These are phyloP conservation scores for Lasiodiplodia citricola DNA, from an alignment of 2,329 filamentous ascomycete species.

Conservation along the genomic window DNA sequence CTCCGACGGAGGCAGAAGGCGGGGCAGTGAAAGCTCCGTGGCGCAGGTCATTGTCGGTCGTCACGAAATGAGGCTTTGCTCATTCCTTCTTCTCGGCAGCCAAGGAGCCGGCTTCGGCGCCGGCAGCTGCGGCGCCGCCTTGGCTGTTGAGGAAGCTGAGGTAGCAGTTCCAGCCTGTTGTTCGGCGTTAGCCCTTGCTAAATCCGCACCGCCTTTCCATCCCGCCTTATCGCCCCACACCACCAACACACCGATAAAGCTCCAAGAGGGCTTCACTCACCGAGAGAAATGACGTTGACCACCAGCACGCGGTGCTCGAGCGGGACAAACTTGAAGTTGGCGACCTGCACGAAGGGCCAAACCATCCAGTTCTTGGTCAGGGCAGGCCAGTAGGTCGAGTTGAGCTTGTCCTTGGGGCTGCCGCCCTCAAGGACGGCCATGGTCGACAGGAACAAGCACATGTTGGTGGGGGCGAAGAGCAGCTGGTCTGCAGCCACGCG, in stretches of 20 bases:
- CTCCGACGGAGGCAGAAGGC: not conserved
- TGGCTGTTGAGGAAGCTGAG: conserved; percentile 45
- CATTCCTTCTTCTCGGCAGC: conserved; percentile 25
- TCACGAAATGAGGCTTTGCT: not conserved
- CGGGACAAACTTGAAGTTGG: conserved; percentile 88
- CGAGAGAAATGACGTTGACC: conserved; percentile 80
- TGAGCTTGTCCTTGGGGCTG: conserved; percentile 70
- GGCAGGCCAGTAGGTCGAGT: conserved; percentile 71
- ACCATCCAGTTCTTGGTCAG: conserved; percentile 85
- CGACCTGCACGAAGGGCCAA: conserved; percentile 83
- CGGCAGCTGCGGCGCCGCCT: conserved; percentile 31
- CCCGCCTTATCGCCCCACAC: conserved; percentile 9
- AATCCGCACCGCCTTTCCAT: conserved; percentile 14
- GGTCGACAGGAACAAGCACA: conserved; percentile 78
- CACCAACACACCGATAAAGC: not conserved
- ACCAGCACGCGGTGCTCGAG: conserved; percentile 82
- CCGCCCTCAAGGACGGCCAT: conserved; percentile 83
- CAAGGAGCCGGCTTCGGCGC: conserved; percentile 15
- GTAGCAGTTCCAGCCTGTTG: conserved; percentile 50
- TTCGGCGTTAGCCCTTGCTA: conserved; percentile 15
- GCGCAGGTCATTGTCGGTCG: not conserved
- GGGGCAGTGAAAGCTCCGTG: not conserved
- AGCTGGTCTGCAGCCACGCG: conserved; percentile 80
- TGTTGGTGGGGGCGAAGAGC: conserved; percentile 82
- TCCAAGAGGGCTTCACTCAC: conserved; percentile 49